These are phyloP conservation scores for Cryptosporidium muris DNA, from an alignment of 169 alveolate genomes.

Conservation along the genomic window DNA sequence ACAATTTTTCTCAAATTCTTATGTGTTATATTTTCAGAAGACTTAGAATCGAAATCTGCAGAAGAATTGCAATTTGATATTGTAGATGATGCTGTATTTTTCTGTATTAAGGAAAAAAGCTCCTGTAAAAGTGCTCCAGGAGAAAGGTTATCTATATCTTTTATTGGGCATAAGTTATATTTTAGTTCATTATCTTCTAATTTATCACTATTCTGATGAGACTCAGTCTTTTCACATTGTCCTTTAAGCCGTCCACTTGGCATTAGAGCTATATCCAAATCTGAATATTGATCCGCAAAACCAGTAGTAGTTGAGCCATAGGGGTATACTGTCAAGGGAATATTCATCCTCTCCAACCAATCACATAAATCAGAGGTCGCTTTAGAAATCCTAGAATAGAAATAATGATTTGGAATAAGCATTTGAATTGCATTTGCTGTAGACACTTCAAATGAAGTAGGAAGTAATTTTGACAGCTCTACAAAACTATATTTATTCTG, in stretches of 20 bases:
- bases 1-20: not conserved
- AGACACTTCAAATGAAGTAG: constrained; percentile 10
- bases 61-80: constrained; percentile 5
- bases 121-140: constrained; percentile 64
- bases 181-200: not conserved
- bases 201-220: not conserved
- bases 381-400: constrained; percentile 7
- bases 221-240: not conserved
- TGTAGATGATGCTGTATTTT: not conserved
- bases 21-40: not conserved
- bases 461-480: no score
- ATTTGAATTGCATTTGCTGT: constrained; percentile 28
- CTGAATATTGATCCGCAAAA: constrained; percentile 68
- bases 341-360: constrained; percentile 36
- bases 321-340: constrained; percentile 58
- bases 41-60: not conserved
- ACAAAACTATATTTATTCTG: no score
- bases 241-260: constrained; percentile 12
- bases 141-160: constrained; percentile 26
- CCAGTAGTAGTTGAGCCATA: constrained; percentile 70
- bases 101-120: constrained; percentile 24
- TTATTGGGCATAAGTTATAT: constrained; percentile 16
- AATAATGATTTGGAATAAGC: constrained; percentile 53
- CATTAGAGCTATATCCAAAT: constrained; percentile 46
- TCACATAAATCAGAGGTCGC: constrained; percentile 32